Percentiles rank a stretch among this genome's conserved stretches.
These are phyloP conservation scores for Pythium phragmitis DNA, from an alignment of 352 stramenopile species.

Conservation along the genomic window DNA sequence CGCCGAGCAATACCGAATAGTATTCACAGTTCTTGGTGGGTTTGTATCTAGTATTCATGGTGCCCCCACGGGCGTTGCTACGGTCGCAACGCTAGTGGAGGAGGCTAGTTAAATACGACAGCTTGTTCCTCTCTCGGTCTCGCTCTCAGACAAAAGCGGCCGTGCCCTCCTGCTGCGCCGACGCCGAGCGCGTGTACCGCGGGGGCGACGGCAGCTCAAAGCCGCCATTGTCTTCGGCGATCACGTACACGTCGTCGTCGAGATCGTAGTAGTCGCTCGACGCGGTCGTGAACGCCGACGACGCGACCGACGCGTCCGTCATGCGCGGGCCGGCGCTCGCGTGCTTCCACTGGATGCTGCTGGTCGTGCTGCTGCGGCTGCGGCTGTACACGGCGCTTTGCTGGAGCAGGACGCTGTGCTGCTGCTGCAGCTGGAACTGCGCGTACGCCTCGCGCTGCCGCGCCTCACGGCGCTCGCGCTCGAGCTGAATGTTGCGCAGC, in stretches of 20 bases:
- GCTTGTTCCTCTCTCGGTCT: too few relatives aligned
- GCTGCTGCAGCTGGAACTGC: slow-evolving; percentile 22
- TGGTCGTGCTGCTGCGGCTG: background rate
- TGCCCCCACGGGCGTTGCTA: too few relatives aligned
- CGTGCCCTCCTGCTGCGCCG: slow-evolving; percentile 5
- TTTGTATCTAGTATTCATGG: too few relatives aligned
- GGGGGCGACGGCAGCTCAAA: slow-evolving; percentile 18
- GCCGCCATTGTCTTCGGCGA: slow-evolving; percentile 11
- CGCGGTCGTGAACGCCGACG: slow-evolving; percentile 22
- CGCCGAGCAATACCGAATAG: too few relatives aligned
- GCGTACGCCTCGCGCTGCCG: slow-evolving; percentile 13
- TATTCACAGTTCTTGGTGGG: too few relatives aligned
- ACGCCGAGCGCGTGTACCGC: slow-evolving; percentile 7
- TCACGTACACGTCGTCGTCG: slow-evolving; percentile 23
- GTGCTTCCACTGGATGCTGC: slow-evolving; percentile 20
- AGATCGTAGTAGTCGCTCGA: slow-evolving; percentile 8
- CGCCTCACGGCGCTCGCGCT: slow-evolving; percentile 41
- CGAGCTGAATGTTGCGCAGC: slow-evolving; percentile 55
- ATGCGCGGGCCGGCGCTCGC: slow-evolving; percentile 6
- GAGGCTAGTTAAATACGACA: background rate
- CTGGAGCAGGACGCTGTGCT: slow-evolving; percentile 25
- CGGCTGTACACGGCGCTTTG: background rate
- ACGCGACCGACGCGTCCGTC: slow-evolving; percentile 23
- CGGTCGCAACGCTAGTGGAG: too few relatives aligned
- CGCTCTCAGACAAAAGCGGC: slow-evolving; percentile 9